Evolutionary conservation across 140 eudicot species (phyloP).

Genomic region (Senecio squalidus): DNA sequence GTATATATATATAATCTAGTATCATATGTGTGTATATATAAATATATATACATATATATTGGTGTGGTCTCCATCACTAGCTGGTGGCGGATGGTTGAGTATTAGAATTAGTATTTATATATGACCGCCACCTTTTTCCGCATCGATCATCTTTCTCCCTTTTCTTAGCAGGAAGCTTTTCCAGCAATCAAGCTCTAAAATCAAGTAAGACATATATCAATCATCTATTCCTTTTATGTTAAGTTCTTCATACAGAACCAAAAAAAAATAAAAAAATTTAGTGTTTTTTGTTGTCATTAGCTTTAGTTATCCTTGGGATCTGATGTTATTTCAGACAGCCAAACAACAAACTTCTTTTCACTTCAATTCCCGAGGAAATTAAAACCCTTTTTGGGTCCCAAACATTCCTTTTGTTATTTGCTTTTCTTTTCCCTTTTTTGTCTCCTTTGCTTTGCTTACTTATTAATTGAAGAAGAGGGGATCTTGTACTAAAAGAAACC

Average conservation of each 20-base stretch:
- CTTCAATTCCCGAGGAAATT: conserved; percentile 56
- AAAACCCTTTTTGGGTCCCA: conserved; percentile 23
- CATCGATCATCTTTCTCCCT: conserved; percentile 30
- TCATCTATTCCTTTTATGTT: background rate
- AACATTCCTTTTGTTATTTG: conserved; percentile 24
- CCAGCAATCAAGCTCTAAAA: conserved; percentile 50
- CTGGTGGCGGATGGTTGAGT: conserved; percentile 49
- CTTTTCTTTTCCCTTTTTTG: conserved; percentile 13
- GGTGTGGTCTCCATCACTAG: conserved; percentile 49
- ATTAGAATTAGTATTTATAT: conserved; percentile 9
- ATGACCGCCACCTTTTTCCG: conserved; percentile 40
- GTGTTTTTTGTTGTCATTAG: conserved; percentile 18
- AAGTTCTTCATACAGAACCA: no score
- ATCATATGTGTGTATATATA: conserved; percentile 5
- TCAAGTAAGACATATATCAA: conserved; percentile 23
- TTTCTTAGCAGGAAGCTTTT: conserved; percentile 35
- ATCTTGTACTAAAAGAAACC: conserved; percentile 16
- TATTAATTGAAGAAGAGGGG: conserved; percentile 18
- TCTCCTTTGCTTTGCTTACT: conserved; percentile 28
- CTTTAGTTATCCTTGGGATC: conserved; percentile 44
- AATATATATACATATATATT: background rate
- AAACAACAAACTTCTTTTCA: conserved; percentile 32
- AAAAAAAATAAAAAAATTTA: background rate
- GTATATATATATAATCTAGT: background rate
- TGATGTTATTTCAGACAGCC: conserved; percentile 32